A percentile compares a stretch with the other conserved stretches of the same genome.
These are phyloP conservation scores for Tricholoma sp. DNA, from an alignment of 768 basidiomycete species.

Conservation along the genomic window DNA sequence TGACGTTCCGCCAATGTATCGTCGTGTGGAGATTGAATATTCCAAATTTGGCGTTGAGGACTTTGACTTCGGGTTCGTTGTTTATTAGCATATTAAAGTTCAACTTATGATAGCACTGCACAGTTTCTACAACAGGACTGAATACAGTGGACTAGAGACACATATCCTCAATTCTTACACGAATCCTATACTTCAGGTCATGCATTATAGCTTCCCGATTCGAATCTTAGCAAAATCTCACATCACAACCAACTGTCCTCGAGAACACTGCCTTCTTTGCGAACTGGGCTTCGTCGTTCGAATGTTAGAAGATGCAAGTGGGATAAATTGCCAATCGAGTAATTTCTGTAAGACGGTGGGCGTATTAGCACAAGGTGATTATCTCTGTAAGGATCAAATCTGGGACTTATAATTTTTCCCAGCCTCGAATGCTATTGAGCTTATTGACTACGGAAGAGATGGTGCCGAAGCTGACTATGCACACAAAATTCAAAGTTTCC, in stretches of 20 bases:
- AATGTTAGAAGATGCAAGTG: slow-evolving; percentile 94
- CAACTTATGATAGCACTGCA: not conserved
- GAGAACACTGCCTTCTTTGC: slow-evolving; percentile 91
- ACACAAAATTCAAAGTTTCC: slow-evolving; percentile 90
- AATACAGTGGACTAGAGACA: slow-evolving; percentile 89
- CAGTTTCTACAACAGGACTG: slow-evolving; percentile 92
- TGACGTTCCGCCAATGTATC: slow-evolving; percentile 75
- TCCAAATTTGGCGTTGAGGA: slow-evolving; percentile 98
- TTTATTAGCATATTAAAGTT: not conserved
- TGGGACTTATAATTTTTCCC: not conserved
- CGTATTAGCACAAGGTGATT: slow-evolving; percentile 76
- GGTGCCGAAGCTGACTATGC: slow-evolving; percentile 71
- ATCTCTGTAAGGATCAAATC: not conserved
- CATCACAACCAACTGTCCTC: slow-evolving; percentile 79
- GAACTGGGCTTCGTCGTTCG: slow-evolving; percentile 91
- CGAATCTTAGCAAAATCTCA: slow-evolving; percentile 85
- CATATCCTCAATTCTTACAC: slow-evolving; percentile 98
- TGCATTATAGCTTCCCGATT: slow-evolving; percentile 80
- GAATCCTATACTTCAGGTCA: slow-evolving; percentile 83
- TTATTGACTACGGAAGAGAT: slow-evolving; percentile 86
- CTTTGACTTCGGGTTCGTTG: slow-evolving; percentile 88
- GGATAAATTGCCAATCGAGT: slow-evolving; percentile 92
- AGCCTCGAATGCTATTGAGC: slow-evolving; percentile 77
- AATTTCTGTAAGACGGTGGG: slow-evolving; percentile 96
- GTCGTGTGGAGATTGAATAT: slow-evolving; percentile 95